Percentiles rank a stretch among this genome's conserved stretches.
These are phyloP conservation scores for Flammula alnicola DNA, from an alignment of 1,284 basidiomycete genomes.

Conservation along the genomic window DNA sequence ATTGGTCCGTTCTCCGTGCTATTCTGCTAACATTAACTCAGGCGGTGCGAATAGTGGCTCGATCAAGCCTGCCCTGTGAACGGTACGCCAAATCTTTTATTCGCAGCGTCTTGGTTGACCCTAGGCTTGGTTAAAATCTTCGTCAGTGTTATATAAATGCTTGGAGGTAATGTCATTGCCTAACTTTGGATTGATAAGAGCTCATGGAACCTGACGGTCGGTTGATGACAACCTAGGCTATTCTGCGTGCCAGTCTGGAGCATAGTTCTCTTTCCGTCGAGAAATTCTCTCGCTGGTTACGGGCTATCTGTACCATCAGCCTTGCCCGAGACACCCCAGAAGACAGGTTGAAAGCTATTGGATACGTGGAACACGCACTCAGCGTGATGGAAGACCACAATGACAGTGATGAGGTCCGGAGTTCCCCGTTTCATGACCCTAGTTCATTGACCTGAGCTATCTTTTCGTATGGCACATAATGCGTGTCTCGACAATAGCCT, in stretches of 20 bases:
- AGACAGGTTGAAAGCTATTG: constrained; percentile 74
- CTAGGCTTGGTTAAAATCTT: too few relatives aligned
- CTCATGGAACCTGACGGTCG: constrained; percentile 9
- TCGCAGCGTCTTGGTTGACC: constrained; percentile 8
- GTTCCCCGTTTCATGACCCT: constrained; percentile 15
- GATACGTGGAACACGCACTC: constrained; percentile 79
- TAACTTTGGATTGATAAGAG: constrained; percentile 8
- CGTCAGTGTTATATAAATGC: constrained; percentile 66
- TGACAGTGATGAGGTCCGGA: constrained; percentile 50
- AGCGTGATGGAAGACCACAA: constrained; percentile 64
- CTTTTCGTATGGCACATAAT: background rate
- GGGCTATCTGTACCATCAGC: constrained; percentile 79
- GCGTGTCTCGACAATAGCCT: constrained; percentile 40
- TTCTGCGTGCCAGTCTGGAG: constrained; percentile 72
- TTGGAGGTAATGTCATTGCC: constrained; percentile 60
- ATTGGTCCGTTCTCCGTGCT: constrained; percentile 50
- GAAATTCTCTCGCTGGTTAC: constrained; percentile 83
- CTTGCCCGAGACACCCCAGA: constrained; percentile 54
- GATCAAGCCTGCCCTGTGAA: constrained; percentile 73
- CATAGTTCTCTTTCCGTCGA: constrained; percentile 66
- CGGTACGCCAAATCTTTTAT: constrained; percentile 46
- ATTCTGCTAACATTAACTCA: constrained; percentile 8
- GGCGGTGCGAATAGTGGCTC: constrained; percentile 61
- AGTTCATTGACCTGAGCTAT: constrained; percentile 3
- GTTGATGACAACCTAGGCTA: constrained; percentile 50